Percentiles rank a stretch among this genome's conserved stretches.
phyloP scores from a whole-genome alignment of 306 rosid genomes.

The Lablab purpureus region DNA sequence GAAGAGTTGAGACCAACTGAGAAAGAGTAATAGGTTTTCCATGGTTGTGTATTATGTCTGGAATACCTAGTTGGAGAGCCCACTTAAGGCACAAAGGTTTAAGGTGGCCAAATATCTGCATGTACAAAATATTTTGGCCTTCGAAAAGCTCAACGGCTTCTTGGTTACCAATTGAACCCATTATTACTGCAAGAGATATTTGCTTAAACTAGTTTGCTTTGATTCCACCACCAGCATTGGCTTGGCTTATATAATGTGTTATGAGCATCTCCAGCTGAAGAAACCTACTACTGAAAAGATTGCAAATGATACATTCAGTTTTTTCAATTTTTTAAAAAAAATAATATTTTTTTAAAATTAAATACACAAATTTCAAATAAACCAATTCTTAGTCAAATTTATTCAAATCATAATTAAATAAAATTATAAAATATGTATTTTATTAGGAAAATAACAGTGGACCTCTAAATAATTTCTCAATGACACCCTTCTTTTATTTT shows the following conservation, averaged over 20 bases:
- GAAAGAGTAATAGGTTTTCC: constrained; percentile 51
- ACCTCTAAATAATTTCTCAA: too few species aligned
- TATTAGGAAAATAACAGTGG: too few species aligned
- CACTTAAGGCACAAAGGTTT: constrained; percentile 20
- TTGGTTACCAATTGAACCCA: background rate
- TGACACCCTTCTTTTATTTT: too few species aligned
- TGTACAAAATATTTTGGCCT: constrained; percentile 35
- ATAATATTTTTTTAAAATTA: too few species aligned
- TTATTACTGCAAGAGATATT: background rate
- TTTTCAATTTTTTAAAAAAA: too few species aligned
- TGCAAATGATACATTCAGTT: too few species aligned
- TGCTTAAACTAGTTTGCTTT: background rate
- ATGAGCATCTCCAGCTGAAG: too few species aligned
- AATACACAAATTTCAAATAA: too few species aligned
- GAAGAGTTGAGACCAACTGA: constrained; percentile 46
- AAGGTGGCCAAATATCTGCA: background rate
- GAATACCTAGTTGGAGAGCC: constrained; percentile 41
- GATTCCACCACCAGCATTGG: background rate
- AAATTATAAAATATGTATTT: too few species aligned
- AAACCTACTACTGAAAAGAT: too few species aligned
- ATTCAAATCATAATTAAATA: too few species aligned
- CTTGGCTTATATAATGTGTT: background rate
- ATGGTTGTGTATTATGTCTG: constrained; percentile 41
- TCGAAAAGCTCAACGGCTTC: background rate
- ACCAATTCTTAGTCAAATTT: too few species aligned